A percentile compares a stretch with the other conserved stretches of the same genome.
Conservation (phyloP, 1,139 yeast species). For the Lodderomyces parapsilosis region DNA sequence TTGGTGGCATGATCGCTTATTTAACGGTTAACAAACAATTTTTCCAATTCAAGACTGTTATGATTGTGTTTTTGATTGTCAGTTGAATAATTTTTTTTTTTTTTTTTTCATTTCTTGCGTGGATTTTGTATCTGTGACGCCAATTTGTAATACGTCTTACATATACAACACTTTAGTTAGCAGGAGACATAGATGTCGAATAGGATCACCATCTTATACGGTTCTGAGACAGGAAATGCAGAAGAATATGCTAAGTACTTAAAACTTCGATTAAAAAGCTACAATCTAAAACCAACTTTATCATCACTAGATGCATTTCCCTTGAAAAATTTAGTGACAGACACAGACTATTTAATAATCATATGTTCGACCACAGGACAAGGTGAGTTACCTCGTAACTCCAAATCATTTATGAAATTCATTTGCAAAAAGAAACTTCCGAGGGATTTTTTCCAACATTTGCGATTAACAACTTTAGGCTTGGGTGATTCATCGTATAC, state of each 20-base stretch:
- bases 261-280: conserved; percentile 54
- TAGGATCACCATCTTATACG: conserved; percentile 66
- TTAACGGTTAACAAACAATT: no score
- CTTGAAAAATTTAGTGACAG: conserved; percentile 47
- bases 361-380: conserved; percentile 93
- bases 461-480: conserved; percentile 75
- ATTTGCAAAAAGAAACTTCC: conserved; percentile 71
- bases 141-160: background rate
- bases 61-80: conserved; percentile 3
- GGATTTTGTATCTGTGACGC: no score
- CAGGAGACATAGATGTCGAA: conserved; percentile 7
- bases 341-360: conserved; percentile 54
- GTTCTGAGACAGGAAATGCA: conserved; percentile 92
- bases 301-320: conserved; percentile 65
- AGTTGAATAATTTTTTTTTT: conserved; percentile 7
- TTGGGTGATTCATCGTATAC: conserved; percentile 95
- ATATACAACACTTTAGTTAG: background rate
- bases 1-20: conserved; percentile 25
- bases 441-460: conserved; percentile 55
- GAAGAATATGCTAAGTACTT: conserved; percentile 79
- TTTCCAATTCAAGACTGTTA: no score
- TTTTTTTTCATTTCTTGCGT: background rate
- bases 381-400: conserved; percentile 87
- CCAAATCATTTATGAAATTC: conserved; percentile 69
- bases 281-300: conserved; percentile 51